Base-by-base conservation (phyloP, 345 rosid genomes). In the Gossypium rotundifolium region DNA sequence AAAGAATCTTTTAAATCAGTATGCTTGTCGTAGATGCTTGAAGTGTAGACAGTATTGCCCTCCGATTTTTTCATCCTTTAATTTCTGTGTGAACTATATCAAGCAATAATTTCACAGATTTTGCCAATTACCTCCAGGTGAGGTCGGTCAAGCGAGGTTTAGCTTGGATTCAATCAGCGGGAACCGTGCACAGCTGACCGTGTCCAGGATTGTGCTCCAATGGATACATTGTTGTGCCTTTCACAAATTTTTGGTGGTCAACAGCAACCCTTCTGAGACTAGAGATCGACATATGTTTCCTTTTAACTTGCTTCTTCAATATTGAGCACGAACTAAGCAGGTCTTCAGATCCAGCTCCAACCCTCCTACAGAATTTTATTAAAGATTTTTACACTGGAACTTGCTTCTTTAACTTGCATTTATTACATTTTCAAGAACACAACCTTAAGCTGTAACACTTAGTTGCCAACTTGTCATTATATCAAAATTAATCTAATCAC, bases 131-230 rank as follows among this genome's bases (percentile, higher is more conserved):
- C 68, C 68, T 64, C 68, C 27, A 40, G n/a, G 68, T 2, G 25
- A 69, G 57, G 25, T 51, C 2, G 46, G 12, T 27, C 44, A 17
- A 29, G 23, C 6, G 3, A 1, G 51, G 16, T 72, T 33, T 46
- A 44, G 10, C 53, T 13, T 6, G 2, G 25, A 57, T 46, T 79
- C 82, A 83, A 48, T 74, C 83, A 72, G 80, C 76, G 60, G 84
- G 83, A 58, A 82, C 73, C 0, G 76, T 82, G 82, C 94, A 90
- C 74, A 92, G 88, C 82, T 87, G 83, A 69, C 93, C 88, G 63
- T 88, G 93, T 53, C 91, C 94, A 42, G 84, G 86, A 81, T 83
- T 84, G 74, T 84, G 91, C 76, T 91, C 93, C 76, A 87, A 74
- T 4, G 97, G 88, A 75, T 92, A 90, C 88, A 90, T 79, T 48